Percentiles rank a stretch among this genome's conserved stretches.
These are phyloP conservation scores for Aureobasidium sp. DNA, from an alignment of 2,329 filamentous ascomycete species.

Conservation along the genomic window DNA sequence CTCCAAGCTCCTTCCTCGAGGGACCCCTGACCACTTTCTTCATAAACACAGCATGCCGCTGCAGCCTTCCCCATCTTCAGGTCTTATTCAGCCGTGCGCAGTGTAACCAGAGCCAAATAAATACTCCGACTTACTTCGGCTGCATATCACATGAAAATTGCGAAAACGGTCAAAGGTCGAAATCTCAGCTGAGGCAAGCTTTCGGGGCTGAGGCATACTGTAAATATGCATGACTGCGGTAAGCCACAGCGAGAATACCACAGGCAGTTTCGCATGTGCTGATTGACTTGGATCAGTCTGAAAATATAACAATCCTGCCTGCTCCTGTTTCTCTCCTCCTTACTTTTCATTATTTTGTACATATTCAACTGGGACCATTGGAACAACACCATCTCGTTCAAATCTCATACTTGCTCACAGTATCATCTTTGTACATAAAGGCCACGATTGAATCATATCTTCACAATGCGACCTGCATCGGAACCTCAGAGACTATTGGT, in stretches of 20 bases:
- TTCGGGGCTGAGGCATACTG: constrained; percentile 2
- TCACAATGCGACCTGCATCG: neutral
- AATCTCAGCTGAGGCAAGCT: constrained; percentile 1
- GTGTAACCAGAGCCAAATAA: neutral
- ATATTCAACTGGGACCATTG: neutral
- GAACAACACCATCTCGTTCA: no score
- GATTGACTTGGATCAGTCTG: neutral
- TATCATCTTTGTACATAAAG: neutral
- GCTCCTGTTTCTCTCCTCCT: neutral
- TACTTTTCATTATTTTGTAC: neutral
- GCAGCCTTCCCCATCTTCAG: neutral
- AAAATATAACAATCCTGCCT: neutral
- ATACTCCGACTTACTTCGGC: neutral
- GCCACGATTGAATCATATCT: no score
- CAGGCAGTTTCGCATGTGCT: neutral
- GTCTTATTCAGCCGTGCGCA: neutral
- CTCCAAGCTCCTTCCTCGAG: neutral
- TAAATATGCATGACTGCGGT: constrained; percentile 4
- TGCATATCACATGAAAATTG: neutral
- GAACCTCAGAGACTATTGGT: constrained; percentile 1
- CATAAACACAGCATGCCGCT: neutral
- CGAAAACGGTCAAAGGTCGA: neutral
- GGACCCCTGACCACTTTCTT: neutral
- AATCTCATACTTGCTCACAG: neutral
- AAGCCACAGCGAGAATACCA: neutral